phyloP scores from a whole-genome alignment of 108 stramenopile species.

The Pseudonitzschia multiseries region DNA sequence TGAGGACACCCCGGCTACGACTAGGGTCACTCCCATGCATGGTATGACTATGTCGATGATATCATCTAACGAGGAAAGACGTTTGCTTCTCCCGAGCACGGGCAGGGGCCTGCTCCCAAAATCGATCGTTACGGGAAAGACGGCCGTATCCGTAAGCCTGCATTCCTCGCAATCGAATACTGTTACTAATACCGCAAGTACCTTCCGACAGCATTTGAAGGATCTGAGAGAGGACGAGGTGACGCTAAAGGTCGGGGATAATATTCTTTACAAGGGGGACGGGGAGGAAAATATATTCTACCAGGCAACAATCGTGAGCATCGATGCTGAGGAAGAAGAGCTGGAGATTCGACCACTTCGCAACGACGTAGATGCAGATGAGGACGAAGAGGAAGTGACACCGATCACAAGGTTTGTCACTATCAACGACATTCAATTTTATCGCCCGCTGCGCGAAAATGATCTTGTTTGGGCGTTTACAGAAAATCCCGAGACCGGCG shows the following conservation, averaged over 20 bases:
- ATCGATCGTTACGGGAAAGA: neutral
- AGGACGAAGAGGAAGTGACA: neutral
- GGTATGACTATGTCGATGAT: neutral
- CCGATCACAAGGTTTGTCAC: neutral
- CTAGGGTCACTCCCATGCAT: neutral
- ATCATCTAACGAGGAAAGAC: neutral
- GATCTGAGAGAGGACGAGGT: neutral
- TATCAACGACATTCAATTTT: constrained; percentile 1
- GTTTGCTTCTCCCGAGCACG: constrained; percentile 6
- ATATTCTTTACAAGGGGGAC: neutral
- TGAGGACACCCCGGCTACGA: neutral
- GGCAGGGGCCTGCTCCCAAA: constrained; percentile 1
- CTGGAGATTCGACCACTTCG: constrained; percentile 7
- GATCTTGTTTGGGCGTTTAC: constrained; percentile 3
- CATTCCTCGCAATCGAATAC: neutral
- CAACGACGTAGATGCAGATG: neutral
- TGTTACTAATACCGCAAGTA: neutral
- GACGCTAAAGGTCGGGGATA: constrained; percentile 12
- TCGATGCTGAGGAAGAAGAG: neutral
- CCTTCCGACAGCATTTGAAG: neutral
- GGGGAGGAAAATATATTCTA: neutral
- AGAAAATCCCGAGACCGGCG: neutral
- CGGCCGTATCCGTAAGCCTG: neutral
- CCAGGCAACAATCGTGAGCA: constrained; percentile 1
- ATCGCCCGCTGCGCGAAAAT: neutral